Evolutionary conservation across 2,329 filamentous ascomycete genomes (phyloP).

Genomic region (Tolypocladium tundrense): DNA sequence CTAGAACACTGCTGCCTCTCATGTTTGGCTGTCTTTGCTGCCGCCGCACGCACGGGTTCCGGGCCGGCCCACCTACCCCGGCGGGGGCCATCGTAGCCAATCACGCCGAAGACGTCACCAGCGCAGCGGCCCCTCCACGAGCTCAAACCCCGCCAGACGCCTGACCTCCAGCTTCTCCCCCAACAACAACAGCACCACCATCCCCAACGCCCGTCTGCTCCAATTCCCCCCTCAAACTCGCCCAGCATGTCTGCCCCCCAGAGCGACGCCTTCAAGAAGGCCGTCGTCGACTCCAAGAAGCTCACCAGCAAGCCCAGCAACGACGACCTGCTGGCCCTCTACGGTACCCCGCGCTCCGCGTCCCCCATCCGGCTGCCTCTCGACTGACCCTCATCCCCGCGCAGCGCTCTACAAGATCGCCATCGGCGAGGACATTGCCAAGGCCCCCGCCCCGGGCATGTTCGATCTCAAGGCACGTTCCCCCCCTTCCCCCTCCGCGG

Average conservation of each 20-base stretch:
- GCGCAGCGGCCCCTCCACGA: background rate
- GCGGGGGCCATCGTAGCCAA: background rate
- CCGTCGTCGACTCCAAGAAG: conserved; percentile 55
- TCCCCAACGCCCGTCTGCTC: background rate
- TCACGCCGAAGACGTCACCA: background rate
- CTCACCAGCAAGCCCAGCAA: conserved; percentile 53
- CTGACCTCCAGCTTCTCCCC: background rate
- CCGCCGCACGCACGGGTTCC: background rate
- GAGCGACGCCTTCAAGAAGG: conserved; percentile 42
- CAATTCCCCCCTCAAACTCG: conserved; percentile 3
- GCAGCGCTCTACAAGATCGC: conserved; percentile 50
- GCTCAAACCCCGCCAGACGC: background rate
- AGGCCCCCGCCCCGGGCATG: conserved; percentile 51
- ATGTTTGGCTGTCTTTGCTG: no score
- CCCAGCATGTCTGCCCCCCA: conserved; percentile 29
- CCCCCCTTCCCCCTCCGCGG: background rate
- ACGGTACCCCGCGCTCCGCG: conserved; percentile 30
- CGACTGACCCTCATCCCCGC: background rate
- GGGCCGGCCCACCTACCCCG: background rate
- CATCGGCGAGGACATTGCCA: conserved; percentile 44
- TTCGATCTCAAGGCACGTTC: conserved; percentile 55
- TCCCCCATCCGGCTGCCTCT: background rate
- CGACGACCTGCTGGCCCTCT: conserved; percentile 54
- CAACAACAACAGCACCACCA: background rate
- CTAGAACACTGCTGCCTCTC: background rate